Evolutionary conservation across 768 basidiomycete genomes (phyloP).

Genomic region (Suillus ampliporus): DNA sequence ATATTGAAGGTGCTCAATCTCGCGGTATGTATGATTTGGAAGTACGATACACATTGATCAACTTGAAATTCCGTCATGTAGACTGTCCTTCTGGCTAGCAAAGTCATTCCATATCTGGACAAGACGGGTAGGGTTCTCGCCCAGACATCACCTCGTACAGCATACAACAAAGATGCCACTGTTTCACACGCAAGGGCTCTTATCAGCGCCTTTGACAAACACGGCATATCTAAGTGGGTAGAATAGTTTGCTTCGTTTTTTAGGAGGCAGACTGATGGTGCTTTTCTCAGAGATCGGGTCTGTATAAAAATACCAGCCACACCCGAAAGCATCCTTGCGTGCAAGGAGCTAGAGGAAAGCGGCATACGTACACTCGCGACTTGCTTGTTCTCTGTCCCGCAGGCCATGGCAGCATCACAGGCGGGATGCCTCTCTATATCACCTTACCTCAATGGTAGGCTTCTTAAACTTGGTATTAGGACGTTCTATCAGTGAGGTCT

Average conservation of each 20-base stretch:
- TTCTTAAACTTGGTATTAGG: slow-evolving; percentile 9
- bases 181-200: slow-evolving; percentile 49
- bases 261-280: neutral
- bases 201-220: slow-evolving; percentile 45
- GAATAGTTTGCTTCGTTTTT: neutral
- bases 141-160: slow-evolving; percentile 49
- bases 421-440: slow-evolving; percentile 58
- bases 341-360: slow-evolving; percentile 44
- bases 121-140: slow-evolving; percentile 48
- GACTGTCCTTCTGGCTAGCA: slow-evolving; percentile 51
- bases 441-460: slow-evolving; percentile 60
- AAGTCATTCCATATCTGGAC: slow-evolving; percentile 45
- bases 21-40: slow-evolving; percentile 35
- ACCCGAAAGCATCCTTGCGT: slow-evolving; percentile 56
- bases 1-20: slow-evolving; percentile 44
- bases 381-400: slow-evolving; percentile 57
- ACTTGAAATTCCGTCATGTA: slow-evolving; percentile 20
- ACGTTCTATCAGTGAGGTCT: neutral
- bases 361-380: slow-evolving; percentile 62
- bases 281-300: slow-evolving; percentile 45
- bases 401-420: slow-evolving; percentile 59
- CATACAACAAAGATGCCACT: slow-evolving; percentile 47
- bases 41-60: slow-evolving; percentile 1
- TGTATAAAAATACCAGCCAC: slow-evolving; percentile 68
- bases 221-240: slow-evolving; percentile 48